Evolutionary conservation across 2,329 filamentous ascomycete species (phyloP), one percentile per base, ranked within the genome.

Genomic region (Boeremia lycopersici): DNA sequence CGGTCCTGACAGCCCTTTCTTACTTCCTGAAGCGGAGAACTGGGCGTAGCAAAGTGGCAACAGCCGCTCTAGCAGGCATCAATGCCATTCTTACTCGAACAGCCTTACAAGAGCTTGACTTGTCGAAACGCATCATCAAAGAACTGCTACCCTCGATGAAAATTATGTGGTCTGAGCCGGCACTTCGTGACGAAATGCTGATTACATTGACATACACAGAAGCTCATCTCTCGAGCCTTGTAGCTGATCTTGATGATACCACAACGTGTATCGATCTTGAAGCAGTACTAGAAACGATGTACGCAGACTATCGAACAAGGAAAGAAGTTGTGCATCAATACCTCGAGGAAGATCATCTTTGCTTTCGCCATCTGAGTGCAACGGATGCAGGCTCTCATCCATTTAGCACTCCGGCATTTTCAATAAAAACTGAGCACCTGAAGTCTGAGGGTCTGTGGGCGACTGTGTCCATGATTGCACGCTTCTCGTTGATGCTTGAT

Each of bases 261-360:
- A 50, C 59, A 19, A 56, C 63, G 62, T 74, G 70, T 56, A 62
- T 69, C 50, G 64, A 70, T 41, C 61, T 96, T 6, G 84, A 88
- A 59, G 83, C 84, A n/a, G 74, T 97, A 2, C 71, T 87, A 30
- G 87, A 92, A 39, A 80, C 83, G 4, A 76, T 99, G n/a, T 89
- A 88, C 78, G 77, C 78, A 8, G 93, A 97, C 66, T 98, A 98
- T 73, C 81, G 85, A 4, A 87, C 81, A 60, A 84, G 91, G 56
- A 81, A 86, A 31, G 86, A 89, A 42, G 85, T 59, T 25, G 61
- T 63, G 19, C 66, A 69, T 36, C 71, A 73, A 31, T 73, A 66
- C 53, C 80, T 98, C 10, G 89, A 91, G 60, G 76, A 96, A n/a
- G 86, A 90, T 56, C 90, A 97, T 64, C 71, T 97, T 68, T 81